phyloP scores from a whole-genome alignment of 1,284 basidiomycete species.

The Chalciporus sp. region DNA sequence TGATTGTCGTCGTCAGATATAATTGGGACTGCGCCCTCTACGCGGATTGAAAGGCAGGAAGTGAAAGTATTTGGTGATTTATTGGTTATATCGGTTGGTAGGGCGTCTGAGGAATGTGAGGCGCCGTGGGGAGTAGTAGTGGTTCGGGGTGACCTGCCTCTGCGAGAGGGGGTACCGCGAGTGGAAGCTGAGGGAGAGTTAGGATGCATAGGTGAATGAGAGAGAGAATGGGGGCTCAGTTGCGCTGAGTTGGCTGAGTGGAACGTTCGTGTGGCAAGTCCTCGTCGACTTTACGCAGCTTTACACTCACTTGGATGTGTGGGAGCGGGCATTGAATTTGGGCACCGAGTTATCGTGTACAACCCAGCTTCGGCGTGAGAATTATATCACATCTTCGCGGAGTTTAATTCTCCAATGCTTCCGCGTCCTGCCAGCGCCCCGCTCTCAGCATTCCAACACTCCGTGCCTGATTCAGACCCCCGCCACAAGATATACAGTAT shows the following conservation, averaged over 20 bases:
- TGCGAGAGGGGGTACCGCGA: conserved; percentile 33
- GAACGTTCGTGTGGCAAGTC: conserved; percentile 17
- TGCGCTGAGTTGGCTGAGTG: conserved; percentile 6
- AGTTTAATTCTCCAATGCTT: conserved; percentile 35
- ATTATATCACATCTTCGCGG: conserved; percentile 33
- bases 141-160: conserved; percentile 33
- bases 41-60: conserved; percentile 53
- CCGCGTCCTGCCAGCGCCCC: conserved; percentile 36
- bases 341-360: conserved; percentile 42
- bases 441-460: conserved; percentile 1
- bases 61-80: conserved; percentile 48
- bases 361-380: conserved; percentile 36
- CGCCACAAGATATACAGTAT: background rate
- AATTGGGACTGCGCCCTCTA: conserved; percentile 52
- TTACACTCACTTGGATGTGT: conserved; percentile 34
- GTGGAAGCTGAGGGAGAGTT: conserved; percentile 14
- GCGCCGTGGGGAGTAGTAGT: conserved; percentile 25
- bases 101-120: conserved; percentile 28
- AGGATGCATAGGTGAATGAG: conserved; percentile 9
- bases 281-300: conserved; percentile 19
- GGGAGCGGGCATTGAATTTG: conserved; percentile 44
- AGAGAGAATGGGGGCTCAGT: background rate
- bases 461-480: conserved; percentile 1
- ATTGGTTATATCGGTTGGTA: conserved; percentile 40
- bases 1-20: conserved; percentile 29